phyloP scores from a whole-genome alignment of 768 basidiomycete genomes.

The Boletus sp. region DNA sequence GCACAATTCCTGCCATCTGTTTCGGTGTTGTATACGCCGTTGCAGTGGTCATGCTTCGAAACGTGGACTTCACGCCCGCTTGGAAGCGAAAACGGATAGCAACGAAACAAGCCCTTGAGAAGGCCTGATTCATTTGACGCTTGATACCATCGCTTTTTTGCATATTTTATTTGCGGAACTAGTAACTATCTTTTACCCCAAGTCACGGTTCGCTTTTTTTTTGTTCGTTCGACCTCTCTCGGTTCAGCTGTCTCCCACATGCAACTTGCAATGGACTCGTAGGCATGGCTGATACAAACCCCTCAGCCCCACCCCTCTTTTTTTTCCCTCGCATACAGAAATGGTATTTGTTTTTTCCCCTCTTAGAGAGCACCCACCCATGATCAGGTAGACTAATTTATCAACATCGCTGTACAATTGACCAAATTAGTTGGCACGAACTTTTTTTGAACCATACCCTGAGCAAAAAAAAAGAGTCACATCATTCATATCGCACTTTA shows the following conservation, averaged over 20 bases:
- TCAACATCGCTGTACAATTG: constrained; percentile 4
- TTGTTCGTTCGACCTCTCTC: background rate
- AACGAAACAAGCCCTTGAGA: constrained; percentile 18
- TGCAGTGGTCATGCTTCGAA: constrained; percentile 29
- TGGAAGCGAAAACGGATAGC: constrained; percentile 33
- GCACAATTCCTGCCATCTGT: constrained; percentile 33
- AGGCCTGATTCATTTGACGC: constrained; percentile 17
- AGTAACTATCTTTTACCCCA: background rate
- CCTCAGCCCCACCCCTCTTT: background rate
- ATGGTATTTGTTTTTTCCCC: background rate
- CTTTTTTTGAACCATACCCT: background rate
- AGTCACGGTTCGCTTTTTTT: background rate
- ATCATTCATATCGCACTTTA: too few relatives aligned
- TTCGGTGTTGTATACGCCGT: constrained; percentile 32
- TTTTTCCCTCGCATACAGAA: background rate
- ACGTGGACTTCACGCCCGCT: constrained; percentile 32
- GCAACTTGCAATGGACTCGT: constrained; percentile 13
- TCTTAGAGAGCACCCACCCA: background rate
- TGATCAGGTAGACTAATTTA: constrained; percentile 22
- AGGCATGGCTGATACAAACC: background rate
- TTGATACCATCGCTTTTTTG: constrained; percentile 15
- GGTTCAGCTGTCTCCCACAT: background rate
- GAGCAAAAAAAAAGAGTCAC: too few relatives aligned
- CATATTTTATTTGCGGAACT: constrained; percentile 21
- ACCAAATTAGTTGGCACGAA: background rate